Base-by-base conservation (phyloP, 192 early-diverging fungal genomes). In the Coemansia sp. region DNA sequence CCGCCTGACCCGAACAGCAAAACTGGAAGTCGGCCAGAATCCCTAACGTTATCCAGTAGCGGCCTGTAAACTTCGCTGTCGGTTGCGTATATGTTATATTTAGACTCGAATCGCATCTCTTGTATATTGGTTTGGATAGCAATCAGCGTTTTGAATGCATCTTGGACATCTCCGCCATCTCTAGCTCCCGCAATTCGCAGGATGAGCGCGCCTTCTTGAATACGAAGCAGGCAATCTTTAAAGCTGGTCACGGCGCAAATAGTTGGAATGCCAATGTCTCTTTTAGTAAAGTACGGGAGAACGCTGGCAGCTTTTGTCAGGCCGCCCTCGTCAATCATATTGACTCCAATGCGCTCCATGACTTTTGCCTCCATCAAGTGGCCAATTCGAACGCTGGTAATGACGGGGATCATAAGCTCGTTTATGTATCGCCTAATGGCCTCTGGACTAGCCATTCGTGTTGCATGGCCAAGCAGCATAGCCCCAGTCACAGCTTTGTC, bases 1-100 rank as follows among this genome's bases (percentile, higher is more conserved):
- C 96, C 95, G 62, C 94, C 97, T 40, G 93, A 92, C 62, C 95
- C 95, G 85, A 98, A 99, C 82, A 96, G 93, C 68, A 95, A 94
- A 49, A 99, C 96, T 25, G 97, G 97, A n/a, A 99, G 78, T 58
- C 94, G 87, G 27, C 94, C 94, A 36, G 94, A 84, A 60, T 86
- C 83, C 42, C 87, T 90, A 41, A 92, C 89, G 69, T 97, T 89
- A 77, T 91, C 89, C 62, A 98, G 85, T 24, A 97, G 86, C 64
- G 94, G 74, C 79, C 87, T 88, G 37, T 94, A 93, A 7, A 91
- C 92, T 60, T 90, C 89, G 68, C 95, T 74, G 62, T 96, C 92
- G 83, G 94, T 91, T 53, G 94, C 91, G n/a, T n/a, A 76, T 91
- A 96, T 60, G 36, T 84, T 5, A 24, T 14, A 9, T 25, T 27